Conservation (phyloP, 1,284 basidiomycete species). For the Rhodotorula sp. region DNA sequence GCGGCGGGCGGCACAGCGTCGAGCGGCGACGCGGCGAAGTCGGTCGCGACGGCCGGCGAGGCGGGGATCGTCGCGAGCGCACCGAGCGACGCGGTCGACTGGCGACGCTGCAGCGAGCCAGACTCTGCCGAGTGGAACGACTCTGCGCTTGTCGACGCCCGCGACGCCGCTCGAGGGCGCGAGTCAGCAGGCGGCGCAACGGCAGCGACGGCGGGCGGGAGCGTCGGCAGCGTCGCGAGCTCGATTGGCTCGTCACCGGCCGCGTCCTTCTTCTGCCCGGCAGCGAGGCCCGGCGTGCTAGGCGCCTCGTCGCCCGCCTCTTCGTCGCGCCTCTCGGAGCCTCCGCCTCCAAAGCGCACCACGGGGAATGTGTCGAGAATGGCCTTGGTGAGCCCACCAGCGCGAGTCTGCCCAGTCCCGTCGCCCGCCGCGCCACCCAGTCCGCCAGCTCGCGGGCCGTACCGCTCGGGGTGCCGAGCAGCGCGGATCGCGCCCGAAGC, state of each 20-base stretch:
- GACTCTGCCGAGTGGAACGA: constrained; percentile 1
- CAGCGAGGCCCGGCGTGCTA: constrained; percentile 1
- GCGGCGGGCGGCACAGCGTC: no score
- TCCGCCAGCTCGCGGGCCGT: constrained; percentile 64
- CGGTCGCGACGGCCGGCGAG: not conserved
- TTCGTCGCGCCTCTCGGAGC: constrained; percentile 10
- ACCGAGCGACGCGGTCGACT: not conserved
- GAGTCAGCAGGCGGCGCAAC: not conserved
- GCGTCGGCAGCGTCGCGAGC: constrained; percentile 5
- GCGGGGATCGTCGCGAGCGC: not conserved
- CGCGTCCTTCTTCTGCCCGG: constrained; percentile 2
- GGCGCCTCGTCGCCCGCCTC: not conserved
- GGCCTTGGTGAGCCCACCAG: constrained; percentile 77
- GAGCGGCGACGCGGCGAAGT: not conserved
- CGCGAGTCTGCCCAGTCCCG: constrained; percentile 64
- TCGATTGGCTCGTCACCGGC: constrained; percentile 8
- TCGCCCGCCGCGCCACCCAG: constrained; percentile 45
- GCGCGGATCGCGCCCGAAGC: constrained; percentile 77
- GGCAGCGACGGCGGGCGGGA: not conserved
- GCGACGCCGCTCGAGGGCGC: not conserved
- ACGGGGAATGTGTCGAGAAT: constrained; percentile 92
- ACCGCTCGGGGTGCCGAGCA: constrained; percentile 83
- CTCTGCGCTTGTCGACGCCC: constrained; percentile 1
- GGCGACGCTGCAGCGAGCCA: not conserved
- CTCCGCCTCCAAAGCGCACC: constrained; percentile 67